Evolutionary conservation across 352 stramenopile genomes (phyloP), one percentile per base, ranked within the genome.

Genomic region (Ophiocytium majus): DNA sequence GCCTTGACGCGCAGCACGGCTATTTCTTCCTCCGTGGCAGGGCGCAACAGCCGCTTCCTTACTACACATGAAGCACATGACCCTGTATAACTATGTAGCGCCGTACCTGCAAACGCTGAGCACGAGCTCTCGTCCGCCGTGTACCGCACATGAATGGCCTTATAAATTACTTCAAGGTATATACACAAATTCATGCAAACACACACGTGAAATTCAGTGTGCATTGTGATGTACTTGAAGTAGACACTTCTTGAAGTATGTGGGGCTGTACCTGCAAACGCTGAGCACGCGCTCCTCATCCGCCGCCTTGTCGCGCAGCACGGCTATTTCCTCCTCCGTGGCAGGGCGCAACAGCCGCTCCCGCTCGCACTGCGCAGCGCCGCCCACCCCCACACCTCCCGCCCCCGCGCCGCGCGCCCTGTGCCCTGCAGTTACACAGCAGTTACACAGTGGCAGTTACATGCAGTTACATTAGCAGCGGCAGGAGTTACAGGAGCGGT

Each of bases 291-390:
- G 63, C 63, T 31, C 63, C 10, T 80, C 9, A 10, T n/a, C n/a
- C n/a, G n/a, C n/a, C n/a, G n/a, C n/a, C n/a, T n/a, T n/a, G n/a
- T n/a, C n/a, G n/a, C n/a, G n/a, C n/a, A 81, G 35, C 19, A 33
- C 92, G 82, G 97, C 94, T 50, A 97, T 94, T 89, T 99, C 96
- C 86, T 98, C 95, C 82, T 98, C 94, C 37, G 93, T 93, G 91
- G 96, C 96, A 79, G 95, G 90, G 63, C 94, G 93, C 83, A 97
- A 96, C 82, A 86, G 76, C 76, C 79, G 81, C 75, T 86, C 85
- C 76, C 85, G 83, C 49, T 88, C 85, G 82, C 84, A 86, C 81
- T 88, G 80, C 0, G 5, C 35, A 5, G 5, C 9, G 9, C 5
- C 19, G 19, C 63, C 63, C n/a, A n/a, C n/a, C n/a, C n/a, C n/a